phyloP scores from a whole-genome alignment of 768 basidiomycete species.

The Tylopilus vinaceipallidus region DNA sequence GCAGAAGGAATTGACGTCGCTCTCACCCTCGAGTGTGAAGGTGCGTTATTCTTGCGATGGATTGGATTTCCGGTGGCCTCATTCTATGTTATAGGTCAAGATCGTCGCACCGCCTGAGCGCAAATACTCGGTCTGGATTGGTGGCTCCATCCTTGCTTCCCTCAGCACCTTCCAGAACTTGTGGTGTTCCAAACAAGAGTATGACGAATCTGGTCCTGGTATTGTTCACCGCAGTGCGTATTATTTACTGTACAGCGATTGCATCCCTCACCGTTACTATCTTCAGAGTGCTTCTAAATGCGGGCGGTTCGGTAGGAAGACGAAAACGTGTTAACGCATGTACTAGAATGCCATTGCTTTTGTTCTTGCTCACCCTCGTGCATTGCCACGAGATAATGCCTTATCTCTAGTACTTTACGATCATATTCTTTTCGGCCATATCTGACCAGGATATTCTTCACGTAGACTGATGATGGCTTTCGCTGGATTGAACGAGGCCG shows the following conservation, averaged over 20 bases:
- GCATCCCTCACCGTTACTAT: neutral
- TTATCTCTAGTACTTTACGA: constrained; percentile 24
- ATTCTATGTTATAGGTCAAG: constrained; percentile 56
- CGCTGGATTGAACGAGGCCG: neutral
- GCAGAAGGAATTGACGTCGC: constrained; percentile 87
- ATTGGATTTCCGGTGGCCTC: neutral
- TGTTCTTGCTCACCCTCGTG: constrained; percentile 5
- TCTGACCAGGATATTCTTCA: constrained; percentile 6
- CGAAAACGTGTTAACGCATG: constrained; percentile 20
- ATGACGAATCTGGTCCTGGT: constrained; percentile 80
- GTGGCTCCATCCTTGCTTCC: constrained; percentile 83
- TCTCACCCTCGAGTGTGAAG: constrained; percentile 86
- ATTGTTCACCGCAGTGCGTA: constrained; percentile 76
- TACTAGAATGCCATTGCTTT: constrained; percentile 28
- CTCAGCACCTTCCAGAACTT: constrained; percentile 95
- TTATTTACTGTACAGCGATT: neutral
- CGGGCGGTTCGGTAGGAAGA: constrained; percentile 18
- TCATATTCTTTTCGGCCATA: constrained; percentile 14
- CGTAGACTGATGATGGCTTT: neutral
- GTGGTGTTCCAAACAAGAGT: constrained; percentile 93
- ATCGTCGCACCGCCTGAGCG: constrained; percentile 92
- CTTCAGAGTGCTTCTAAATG: constrained; percentile 27
- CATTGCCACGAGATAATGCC: constrained; percentile 19
- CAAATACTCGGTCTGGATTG: constrained; percentile 96
- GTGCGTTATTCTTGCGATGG: constrained; percentile 27